Base-by-base conservation (phyloP, 75 land plant genomes). In the Sequoia sempervirens region DNA sequence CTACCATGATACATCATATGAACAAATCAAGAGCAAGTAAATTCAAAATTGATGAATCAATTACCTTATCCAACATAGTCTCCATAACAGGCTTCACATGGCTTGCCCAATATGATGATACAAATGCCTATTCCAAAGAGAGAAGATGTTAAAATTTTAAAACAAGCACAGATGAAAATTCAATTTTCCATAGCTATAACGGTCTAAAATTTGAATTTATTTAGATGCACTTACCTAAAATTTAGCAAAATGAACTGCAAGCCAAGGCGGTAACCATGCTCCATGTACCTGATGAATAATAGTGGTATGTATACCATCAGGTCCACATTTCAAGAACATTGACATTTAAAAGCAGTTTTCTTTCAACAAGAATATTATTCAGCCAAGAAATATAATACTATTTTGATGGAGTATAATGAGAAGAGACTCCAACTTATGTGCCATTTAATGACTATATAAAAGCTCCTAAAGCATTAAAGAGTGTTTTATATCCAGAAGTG, bases 231-330 rank as follows among this genome's bases (percentile, higher is more conserved):
- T 76, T 84, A 88, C 93, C 90, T 89, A 82, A 61, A 37, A 73
- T 26, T 75, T n/a, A 68, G 14, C 52, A 0, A 88, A 64, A 75
- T 85, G 87, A 36, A 79, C 47, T 74, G 85, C 88, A 85, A 90
- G 84, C 91, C 91, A 92, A 58, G 87, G 87, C n/a, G 93, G 93
- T 13, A 92, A 80, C 91, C 91, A 92, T 73, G 88, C 88, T 61
- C 93, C 88, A 81, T 92, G 87, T 38, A 85, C 88, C 93, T 91
- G 86, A 80, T 69, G 32, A 69, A 11, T 37, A 69, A 14, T 14
- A 69, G 36, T 12, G 36, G 73, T 7, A 69, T 69, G 11, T 12
- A 69, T 68, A 68, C 72, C 32, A 68, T 69, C 34, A 69, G 36
- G 36, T 32, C 73, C 36, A 69, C 34, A 10, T 28, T 10, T 32